phyloP scores from a whole-genome alignment of 495 filamentous ascomycete species.

The Annulohypoxylon nitens region DNA sequence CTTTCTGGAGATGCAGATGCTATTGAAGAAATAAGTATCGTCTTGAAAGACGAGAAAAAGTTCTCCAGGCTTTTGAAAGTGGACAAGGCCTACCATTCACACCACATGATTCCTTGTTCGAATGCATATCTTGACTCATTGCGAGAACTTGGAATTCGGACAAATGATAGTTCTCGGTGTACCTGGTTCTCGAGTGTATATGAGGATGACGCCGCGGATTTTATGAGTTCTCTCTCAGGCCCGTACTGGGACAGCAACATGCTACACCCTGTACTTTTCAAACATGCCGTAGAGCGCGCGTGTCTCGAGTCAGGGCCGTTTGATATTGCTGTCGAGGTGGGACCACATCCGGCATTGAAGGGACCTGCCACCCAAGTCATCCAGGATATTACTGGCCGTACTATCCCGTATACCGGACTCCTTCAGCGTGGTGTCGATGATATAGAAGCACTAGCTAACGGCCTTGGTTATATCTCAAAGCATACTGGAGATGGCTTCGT shows the following conservation, averaged over 20 bases:
- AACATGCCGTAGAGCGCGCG: constrained; percentile 55
- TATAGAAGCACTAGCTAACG: constrained; percentile 47
- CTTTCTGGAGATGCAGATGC: constrained; percentile 60
- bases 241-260: constrained; percentile 64
- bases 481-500: constrained; percentile 20
- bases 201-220: constrained; percentile 29
- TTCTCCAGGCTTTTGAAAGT: constrained; percentile 61
- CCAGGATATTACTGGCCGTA: constrained; percentile 13
- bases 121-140: constrained; percentile 50
- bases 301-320: constrained; percentile 10
- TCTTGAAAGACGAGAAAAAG: constrained; percentile 60
- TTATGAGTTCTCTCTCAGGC: constrained; percentile 26
- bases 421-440: constrained; percentile 39
- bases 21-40: constrained; percentile 47
- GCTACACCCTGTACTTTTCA: constrained; percentile 63
- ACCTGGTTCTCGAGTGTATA: constrained; percentile 48
- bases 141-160: constrained; percentile 3
- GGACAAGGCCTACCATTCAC: constrained; percentile 68
- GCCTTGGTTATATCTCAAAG: constrained; percentile 53
- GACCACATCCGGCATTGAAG: constrained; percentile 66
- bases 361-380: constrained; percentile 52
- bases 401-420: constrained; percentile 46
- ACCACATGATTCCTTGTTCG: constrained; percentile 59
- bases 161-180: constrained; percentile 43
- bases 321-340: constrained; percentile 61